phyloP scores from a whole-genome alignment of 345 rosid species.

The Salix brachista region DNA sequence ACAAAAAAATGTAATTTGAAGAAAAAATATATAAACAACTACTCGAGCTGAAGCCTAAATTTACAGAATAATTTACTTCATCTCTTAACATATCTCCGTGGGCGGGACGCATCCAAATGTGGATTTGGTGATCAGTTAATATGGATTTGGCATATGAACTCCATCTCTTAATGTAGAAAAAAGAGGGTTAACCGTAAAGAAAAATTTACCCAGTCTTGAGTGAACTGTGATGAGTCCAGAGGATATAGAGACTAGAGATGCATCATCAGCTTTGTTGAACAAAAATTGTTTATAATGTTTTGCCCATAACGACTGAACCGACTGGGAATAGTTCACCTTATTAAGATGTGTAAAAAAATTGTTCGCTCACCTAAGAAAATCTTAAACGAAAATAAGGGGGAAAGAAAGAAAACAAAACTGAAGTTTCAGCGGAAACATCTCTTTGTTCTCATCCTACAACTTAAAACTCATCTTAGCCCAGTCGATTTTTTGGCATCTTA shows the following conservation, averaged over 20 bases:
- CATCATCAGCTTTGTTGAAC: neutral
- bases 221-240: neutral
- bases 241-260: neutral
- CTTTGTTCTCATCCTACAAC: constrained; percentile 1
- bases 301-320: neutral
- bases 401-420: constrained; percentile 11
- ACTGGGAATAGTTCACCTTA: constrained; percentile 17
- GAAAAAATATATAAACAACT: too few species aligned
- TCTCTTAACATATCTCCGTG: neutral
- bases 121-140: neutral
- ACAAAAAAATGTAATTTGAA: too few species aligned
- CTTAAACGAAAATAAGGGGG: neutral
- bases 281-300: constrained; percentile 15
- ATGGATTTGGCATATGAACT: neutral
- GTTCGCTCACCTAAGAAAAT: constrained; percentile 4
- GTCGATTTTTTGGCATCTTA: constrained; percentile 10
- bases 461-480: constrained; percentile 10
- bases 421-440: constrained; percentile 6
- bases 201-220: too few species aligned
- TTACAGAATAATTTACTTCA: neutral
- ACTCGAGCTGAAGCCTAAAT: neutral
- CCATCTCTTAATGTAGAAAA: too few species aligned
- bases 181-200: too few species aligned
- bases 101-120: neutral
- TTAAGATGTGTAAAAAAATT: constrained; percentile 11